phyloP scores from a whole-genome alignment of 805 yeast species.

The Kockiozyma suomiensis region DNA sequence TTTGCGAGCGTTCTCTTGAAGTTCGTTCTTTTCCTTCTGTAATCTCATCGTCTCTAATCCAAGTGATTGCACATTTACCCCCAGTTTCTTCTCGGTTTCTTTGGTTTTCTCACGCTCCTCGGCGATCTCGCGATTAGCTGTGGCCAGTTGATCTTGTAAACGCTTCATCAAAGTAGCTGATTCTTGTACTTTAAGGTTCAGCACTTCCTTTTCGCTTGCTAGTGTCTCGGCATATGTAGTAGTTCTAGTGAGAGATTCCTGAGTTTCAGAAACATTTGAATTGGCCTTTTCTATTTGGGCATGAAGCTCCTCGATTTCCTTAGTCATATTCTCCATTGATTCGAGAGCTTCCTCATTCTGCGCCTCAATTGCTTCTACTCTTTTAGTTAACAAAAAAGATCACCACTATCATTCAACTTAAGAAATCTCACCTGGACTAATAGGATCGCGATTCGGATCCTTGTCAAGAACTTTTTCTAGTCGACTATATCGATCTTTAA shows the following conservation, averaged over 20 bases:
- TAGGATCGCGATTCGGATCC: slow-evolving; percentile 75
- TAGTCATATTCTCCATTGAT: slow-evolving; percentile 20
- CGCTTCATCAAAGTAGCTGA: slow-evolving; percentile 2
- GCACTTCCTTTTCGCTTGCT: slow-evolving; percentile 4
- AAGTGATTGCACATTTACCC: slow-evolving; percentile 34
- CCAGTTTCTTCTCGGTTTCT: slow-evolving; percentile 13
- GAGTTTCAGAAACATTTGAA: slow-evolving; percentile 1
- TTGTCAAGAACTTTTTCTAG: slow-evolving; percentile 70
- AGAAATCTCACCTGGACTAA: slow-evolving; percentile 24
- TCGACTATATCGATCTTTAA: slow-evolving; percentile 70
- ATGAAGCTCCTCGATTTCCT: slow-evolving; percentile 16
- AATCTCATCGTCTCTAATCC: slow-evolving; percentile 39
- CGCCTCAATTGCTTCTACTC: slow-evolving; percentile 28
- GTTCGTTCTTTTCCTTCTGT: slow-evolving; percentile 35
- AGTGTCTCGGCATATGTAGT: slow-evolving; percentile 6
- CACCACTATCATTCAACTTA: slow-evolving; percentile 11
- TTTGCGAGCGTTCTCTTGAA: slow-evolving; percentile 46
- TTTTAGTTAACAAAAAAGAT: background rate
- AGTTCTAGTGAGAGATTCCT: slow-evolving; percentile 5
- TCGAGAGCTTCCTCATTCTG: slow-evolving; percentile 29
- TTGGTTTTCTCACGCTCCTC: slow-evolving; percentile 21
- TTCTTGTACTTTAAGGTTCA: slow-evolving; percentile 10
- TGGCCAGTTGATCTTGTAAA: slow-evolving; percentile 12
- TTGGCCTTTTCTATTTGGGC: slow-evolving; percentile 5
- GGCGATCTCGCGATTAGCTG: slow-evolving; percentile 17